phyloP scores from a whole-genome alignment of 805 yeast genomes.

The Saccharomycopsis sp. region DNA sequence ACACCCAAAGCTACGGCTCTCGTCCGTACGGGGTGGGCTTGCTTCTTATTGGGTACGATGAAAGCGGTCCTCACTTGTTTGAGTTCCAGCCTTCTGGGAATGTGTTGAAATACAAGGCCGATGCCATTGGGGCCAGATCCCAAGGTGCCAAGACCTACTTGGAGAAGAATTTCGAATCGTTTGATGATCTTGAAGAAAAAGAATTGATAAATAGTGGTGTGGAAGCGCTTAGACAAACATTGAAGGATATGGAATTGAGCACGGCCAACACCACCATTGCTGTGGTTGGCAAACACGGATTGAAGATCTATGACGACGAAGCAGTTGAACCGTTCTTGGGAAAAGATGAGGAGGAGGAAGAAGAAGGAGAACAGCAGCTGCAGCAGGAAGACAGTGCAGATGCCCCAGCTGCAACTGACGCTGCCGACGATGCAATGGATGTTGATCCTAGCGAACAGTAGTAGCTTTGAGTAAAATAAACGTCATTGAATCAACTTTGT shows the following conservation, averaged over 20 bases:
- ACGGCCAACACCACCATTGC: conserved; percentile 82
- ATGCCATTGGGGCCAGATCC: conserved; percentile 97
- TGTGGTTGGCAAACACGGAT: conserved; percentile 78
- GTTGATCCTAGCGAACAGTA: too few relatives aligned
- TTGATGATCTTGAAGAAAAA: conserved; percentile 52
- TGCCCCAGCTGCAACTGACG: conserved; percentile 2
- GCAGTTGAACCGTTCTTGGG: conserved; percentile 40
- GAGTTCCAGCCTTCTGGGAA: conserved; percentile 97
- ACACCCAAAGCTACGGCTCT: conserved; percentile 92
- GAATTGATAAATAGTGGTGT: conserved; percentile 79
- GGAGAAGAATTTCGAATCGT: conserved; percentile 73
- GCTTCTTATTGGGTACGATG: conserved; percentile 83
- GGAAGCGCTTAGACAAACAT: conserved; percentile 85
- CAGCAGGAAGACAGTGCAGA: background rate
- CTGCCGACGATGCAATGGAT: conserved; percentile 4
- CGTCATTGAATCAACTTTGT: too few relatives aligned
- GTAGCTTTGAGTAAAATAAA: too few relatives aligned
- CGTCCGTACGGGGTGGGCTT: conserved; percentile 98
- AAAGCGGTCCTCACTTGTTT: conserved; percentile 84
- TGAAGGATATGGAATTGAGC: conserved; percentile 89
- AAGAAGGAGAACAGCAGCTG: conserved; percentile 1
- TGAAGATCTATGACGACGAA: conserved; percentile 79
- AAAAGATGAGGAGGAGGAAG: background rate
- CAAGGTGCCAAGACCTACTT: conserved; percentile 96
- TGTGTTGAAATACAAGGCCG: conserved; percentile 80